phyloP scores from a whole-genome alignment of 169 alveolate species.

The Eimeria zaria region DNA sequence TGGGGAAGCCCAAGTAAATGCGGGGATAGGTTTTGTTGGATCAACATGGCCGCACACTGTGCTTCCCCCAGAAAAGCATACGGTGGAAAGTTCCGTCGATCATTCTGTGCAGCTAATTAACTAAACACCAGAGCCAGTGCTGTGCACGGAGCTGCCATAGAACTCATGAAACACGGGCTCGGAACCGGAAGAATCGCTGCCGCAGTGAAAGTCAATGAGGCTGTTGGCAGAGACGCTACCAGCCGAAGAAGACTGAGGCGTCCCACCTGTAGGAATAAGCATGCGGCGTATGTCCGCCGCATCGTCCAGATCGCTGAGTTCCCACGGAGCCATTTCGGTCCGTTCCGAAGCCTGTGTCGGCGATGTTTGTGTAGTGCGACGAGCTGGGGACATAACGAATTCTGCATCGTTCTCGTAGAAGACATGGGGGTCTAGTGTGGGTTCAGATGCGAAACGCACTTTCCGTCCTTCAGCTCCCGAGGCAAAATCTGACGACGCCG shows the following conservation, averaged over 20 bases:
- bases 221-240: constrained; percentile 26
- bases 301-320: constrained; percentile 47
- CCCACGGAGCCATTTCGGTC: constrained; percentile 7
- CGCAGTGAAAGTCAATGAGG: neutral
- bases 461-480: neutral
- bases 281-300: constrained; percentile 9
- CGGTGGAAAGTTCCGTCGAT: no score
- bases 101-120: neutral
- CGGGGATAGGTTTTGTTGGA: neutral
- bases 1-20: no score
- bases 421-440: neutral
- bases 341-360: neutral
- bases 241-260: constrained; percentile 23
- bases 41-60: neutral
- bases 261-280: constrained; percentile 1
- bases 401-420: constrained; percentile 64
- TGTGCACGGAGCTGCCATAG: neutral
- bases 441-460: constrained; percentile 44
- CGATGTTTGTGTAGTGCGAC: neutral
- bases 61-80: no score
- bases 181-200: neutral
- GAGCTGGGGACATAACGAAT: constrained; percentile 29
- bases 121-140: neutral
- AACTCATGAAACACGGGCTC: constrained; percentile 14
- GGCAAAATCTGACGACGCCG: neutral